phyloP scores from a whole-genome alignment of 202 grass and related monocot genomes.

The Panicum virgatum region DNA sequence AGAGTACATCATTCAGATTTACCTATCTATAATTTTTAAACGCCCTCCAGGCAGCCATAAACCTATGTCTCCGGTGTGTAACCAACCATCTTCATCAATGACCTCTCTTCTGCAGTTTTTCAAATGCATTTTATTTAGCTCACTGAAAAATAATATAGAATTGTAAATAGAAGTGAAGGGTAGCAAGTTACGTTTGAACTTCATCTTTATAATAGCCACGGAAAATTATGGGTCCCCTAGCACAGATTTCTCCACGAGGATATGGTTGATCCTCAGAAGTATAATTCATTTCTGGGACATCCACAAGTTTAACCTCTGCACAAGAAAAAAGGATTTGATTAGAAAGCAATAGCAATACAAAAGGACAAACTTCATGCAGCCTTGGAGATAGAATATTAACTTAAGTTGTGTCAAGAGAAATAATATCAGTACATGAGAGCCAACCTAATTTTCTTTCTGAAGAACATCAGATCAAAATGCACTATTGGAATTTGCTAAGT shows the following conservation, averaged over 20 bases:
- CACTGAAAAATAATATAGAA: constrained; percentile 5
- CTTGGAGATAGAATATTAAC: neutral
- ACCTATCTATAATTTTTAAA: constrained; percentile 97
- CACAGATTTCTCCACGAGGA: constrained; percentile 98
- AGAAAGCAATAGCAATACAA: constrained; percentile 6
- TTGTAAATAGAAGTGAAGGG: neutral
- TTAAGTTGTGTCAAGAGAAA: neutral
- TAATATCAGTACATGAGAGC: neutral
- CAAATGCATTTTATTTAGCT: constrained; percentile 27
- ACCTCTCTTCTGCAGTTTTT: constrained; percentile 70
- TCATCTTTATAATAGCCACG: constrained; percentile 90
- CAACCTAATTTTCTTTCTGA: neutral
- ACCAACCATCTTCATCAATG: constrained; percentile 87
- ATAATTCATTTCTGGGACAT: constrained; percentile 99
- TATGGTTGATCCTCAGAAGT: constrained; percentile 85
- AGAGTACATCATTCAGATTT: constrained; percentile 13
- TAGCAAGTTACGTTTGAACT: constrained; percentile 72
- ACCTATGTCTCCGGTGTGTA: constrained; percentile 98
- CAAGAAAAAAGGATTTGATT: constrained; percentile 9
- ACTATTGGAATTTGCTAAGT: constrained; percentile 13
- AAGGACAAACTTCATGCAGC: constrained; percentile 12
- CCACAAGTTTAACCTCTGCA: constrained; percentile 92
- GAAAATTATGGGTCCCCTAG: constrained; percentile 74
- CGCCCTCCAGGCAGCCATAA: constrained; percentile 90
- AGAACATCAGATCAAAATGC: neutral